Evolutionary conservation across 805 yeast species (phyloP).

Genomic region (Nakazawaea pomicola): DNA sequence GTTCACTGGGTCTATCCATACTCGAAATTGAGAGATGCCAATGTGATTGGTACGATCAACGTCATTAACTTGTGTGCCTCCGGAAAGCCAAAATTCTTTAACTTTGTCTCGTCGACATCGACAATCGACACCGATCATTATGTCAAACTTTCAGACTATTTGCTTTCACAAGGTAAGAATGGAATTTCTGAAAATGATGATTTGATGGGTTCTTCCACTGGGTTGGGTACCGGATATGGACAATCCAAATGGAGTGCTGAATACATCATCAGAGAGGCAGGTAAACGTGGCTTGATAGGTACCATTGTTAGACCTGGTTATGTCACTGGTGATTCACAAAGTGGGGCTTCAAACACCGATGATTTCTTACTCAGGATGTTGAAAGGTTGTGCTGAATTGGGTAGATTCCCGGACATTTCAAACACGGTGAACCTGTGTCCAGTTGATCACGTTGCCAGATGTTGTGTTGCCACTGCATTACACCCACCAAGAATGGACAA

Average conservation of each 20-base stretch:
- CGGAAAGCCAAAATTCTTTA: slow-evolving; percentile 81
- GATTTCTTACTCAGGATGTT: slow-evolving; percentile 92
- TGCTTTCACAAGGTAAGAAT: slow-evolving; percentile 53
- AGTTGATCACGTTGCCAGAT: slow-evolving; percentile 95
- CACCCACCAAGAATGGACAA: slow-evolving; percentile 46
- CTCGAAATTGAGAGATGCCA: slow-evolving; percentile 83
- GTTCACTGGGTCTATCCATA: slow-evolving; percentile 99
- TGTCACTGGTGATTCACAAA: slow-evolving; percentile 77
- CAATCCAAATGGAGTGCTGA: slow-evolving; percentile 99
- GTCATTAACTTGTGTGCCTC: slow-evolving; percentile 70
- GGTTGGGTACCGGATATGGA: slow-evolving; percentile 91
- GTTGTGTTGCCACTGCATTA: slow-evolving; percentile 77
- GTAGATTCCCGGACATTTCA: slow-evolving; percentile 76
- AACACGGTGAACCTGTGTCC: slow-evolving; percentile 96
- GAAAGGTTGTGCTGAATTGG: slow-evolving; percentile 90
- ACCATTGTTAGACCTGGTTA: slow-evolving; percentile 94
- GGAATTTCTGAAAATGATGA: slow-evolving; percentile 86
- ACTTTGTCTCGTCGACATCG: slow-evolving; percentile 95
- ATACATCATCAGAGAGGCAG: slow-evolving; percentile 81
- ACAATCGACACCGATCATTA: slow-evolving; percentile 81
- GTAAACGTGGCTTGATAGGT: slow-evolving; percentile 81
- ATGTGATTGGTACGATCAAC: slow-evolving; percentile 83
- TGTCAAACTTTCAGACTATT: slow-evolving; percentile 68
- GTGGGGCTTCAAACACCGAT: slow-evolving; percentile 93
- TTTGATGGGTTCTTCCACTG: slow-evolving; percentile 72